Conservation (phyloP, 805 yeast species). For the Torulaspora maleeae region DNA sequence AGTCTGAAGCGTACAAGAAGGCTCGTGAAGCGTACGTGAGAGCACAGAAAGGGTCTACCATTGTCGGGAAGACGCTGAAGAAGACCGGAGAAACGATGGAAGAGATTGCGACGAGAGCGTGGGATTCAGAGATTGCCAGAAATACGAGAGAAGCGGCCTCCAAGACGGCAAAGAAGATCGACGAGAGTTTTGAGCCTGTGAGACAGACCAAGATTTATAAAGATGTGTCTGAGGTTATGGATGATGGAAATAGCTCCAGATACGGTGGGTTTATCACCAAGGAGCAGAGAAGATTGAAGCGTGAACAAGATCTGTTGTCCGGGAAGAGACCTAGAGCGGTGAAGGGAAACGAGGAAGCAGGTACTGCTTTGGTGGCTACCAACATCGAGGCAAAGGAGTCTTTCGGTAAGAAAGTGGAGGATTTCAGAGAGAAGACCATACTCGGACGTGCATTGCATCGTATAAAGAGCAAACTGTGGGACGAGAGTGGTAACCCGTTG, state of each 20-base stretch:
- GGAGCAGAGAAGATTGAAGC: constrained; percentile 70
- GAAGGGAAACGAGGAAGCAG: constrained; percentile 75
- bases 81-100: constrained; percentile 95
- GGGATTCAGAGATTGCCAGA: constrained; percentile 93
- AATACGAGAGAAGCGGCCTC: constrained; percentile 83
- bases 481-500: constrained; percentile 91
- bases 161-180: constrained; percentile 78
- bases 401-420: constrained; percentile 59
- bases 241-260: constrained; percentile 81
- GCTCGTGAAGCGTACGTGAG: constrained; percentile 89
- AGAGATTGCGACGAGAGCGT: constrained; percentile 80
- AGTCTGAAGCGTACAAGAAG: constrained; percentile 84
- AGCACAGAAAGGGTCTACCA: constrained; percentile 71
- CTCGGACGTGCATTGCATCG: constrained; percentile 61
- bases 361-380: constrained; percentile 76
- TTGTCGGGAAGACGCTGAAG: constrained; percentile 66
- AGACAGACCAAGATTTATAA: constrained; percentile 85
- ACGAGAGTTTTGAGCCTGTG: constrained; percentile 85
- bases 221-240: constrained; percentile 81
- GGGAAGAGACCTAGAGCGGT: constrained; percentile 65
- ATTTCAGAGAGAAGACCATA: constrained; percentile 60
- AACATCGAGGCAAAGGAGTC: constrained; percentile 70
- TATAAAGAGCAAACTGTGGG: constrained; percentile 67
- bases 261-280: constrained; percentile 91
- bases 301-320: constrained; percentile 55